These are phyloP conservation scores for Epichloe bromicola DNA, from an alignment of 2,329 filamentous ascomycete genomes.

Conservation along the genomic window DNA sequence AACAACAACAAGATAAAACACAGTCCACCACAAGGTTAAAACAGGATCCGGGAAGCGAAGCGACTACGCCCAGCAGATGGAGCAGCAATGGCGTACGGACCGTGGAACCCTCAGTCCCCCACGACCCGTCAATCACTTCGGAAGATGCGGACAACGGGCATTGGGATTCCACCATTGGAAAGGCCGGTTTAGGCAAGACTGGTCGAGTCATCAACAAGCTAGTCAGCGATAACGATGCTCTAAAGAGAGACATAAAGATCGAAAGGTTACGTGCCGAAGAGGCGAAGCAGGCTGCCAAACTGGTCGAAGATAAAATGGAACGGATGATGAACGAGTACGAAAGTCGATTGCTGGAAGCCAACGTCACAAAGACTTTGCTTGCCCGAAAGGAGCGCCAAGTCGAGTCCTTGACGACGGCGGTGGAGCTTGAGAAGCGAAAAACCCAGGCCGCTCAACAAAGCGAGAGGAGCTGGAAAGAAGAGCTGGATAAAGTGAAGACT, in stretches of 20 bases:
- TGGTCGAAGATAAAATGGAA: conserved; percentile 61
- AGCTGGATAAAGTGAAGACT: conserved; percentile 48
- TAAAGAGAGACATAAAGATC: conserved; percentile 60
- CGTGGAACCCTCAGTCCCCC: conserved; percentile 17
- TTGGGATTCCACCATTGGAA: conserved; percentile 57
- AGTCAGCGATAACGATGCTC: conserved; percentile 65
- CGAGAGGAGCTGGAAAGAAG: conserved; percentile 47
- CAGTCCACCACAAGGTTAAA: conserved; percentile 25
- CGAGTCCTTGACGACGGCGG: conserved; percentile 49
- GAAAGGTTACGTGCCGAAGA: conserved; percentile 56
- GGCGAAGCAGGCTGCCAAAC: conserved; percentile 51
- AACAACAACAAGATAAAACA: conserved; percentile 15
- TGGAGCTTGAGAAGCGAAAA: conserved; percentile 52
- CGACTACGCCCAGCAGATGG: conserved; percentile 18
- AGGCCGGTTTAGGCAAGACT: conserved; percentile 59
- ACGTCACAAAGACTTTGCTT: conserved; percentile 57
- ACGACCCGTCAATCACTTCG: conserved; percentile 14
- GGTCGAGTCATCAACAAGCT: conserved; percentile 70
- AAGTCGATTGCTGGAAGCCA: conserved; percentile 53
- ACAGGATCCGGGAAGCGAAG: conserved; percentile 15
- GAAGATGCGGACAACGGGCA: conserved; percentile 24
- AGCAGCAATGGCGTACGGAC: conserved; percentile 18
- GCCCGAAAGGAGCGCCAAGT: conserved; percentile 64
- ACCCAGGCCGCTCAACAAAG: conserved; percentile 45
- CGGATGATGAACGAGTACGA: conserved; percentile 56